Evolutionary conservation across 108 stramenopile species (phyloP), one percentile per base, ranked within the genome.

Genomic region (Stephanodiscus minutulus): DNA sequence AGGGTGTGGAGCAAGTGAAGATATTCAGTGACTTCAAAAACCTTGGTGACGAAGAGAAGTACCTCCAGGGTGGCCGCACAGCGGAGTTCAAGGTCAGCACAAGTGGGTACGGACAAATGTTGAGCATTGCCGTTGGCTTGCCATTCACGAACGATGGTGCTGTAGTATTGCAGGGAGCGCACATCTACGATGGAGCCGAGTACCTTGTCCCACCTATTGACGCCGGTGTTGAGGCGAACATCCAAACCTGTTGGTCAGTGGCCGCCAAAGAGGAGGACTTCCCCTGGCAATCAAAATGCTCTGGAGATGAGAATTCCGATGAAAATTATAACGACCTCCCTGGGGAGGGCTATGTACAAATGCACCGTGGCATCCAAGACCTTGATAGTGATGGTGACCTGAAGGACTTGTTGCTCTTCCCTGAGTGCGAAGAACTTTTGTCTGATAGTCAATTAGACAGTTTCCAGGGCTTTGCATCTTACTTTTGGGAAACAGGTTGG

Each of bases 161-260:
- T 15, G 58, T 68, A 15, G 67, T 64, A 21, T 61, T 76, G 36
- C 67, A 76, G 44, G 67, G 47, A 0, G 74, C n/a, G n/a, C 37
- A 31, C 13, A 68, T 76, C 60, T 76, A 61, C 35, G 65, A 76
- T 47, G 67, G 67, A 1, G 74, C 74, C n/a, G 74, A 68, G 20
- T 76, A 76, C 44, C 68, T 41, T 25, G 66, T 76, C 15, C 67
- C 74, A 1, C 66, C 74, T 3, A 47, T 76, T 31, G 74, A 76
- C 56, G 33, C 52, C 33, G 74, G 74, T 35, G 67, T 39, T 44
- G 74, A 76, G 58, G 67, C 61, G 29, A 76, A 76, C 53, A 62
- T 76, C 27, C 74, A 76, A 47, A 76, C 74, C 8, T 76, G 74
- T 46, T 76, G 74, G 74, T 76, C 74, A 5, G 74, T 76, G n/a